Percentiles rank a stretch among this genome's conserved stretches.
phyloP scores from a whole-genome alignment of 176 grass and related monocot species.

The Eleusine coracana region DNA sequence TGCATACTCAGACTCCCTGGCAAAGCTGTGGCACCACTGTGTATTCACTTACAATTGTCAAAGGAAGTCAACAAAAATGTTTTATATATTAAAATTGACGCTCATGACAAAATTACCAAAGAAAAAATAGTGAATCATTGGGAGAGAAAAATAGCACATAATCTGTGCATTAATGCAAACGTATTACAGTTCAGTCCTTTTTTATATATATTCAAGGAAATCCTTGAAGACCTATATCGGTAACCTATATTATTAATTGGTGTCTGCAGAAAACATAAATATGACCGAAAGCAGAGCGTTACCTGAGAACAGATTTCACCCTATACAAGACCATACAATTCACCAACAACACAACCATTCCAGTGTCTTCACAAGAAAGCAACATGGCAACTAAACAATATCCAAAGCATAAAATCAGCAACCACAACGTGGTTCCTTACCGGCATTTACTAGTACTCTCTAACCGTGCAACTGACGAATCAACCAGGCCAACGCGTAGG shows the following conservation, averaged over 20 bases:
- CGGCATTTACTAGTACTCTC: slow-evolving; percentile 9
- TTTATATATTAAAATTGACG: background rate
- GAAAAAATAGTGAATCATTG: background rate
- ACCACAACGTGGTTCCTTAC: background rate
- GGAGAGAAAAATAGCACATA: background rate
- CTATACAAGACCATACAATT: background rate
- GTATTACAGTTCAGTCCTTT: background rate
- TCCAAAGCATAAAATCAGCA: background rate
- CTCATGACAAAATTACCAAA: background rate
- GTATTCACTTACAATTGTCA: background rate
- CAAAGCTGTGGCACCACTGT: background rate
- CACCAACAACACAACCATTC: background rate
- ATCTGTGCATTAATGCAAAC: background rate
- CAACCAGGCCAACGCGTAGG: background rate
- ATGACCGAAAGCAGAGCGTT: slow-evolving; percentile 21
- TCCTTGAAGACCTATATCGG: background rate
- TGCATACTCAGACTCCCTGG: background rate
- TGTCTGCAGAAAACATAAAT: background rate
- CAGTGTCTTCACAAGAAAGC: background rate
- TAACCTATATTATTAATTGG: background rate
- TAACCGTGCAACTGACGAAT: slow-evolving; percentile 8
- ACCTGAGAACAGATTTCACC: background rate
- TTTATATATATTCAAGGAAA: background rate
- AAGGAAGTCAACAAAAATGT: background rate
- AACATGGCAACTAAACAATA: background rate